These are phyloP conservation scores for Phytophthora parvispora DNA, from an alignment of 352 stramenopile species.

Conservation along the genomic window DNA sequence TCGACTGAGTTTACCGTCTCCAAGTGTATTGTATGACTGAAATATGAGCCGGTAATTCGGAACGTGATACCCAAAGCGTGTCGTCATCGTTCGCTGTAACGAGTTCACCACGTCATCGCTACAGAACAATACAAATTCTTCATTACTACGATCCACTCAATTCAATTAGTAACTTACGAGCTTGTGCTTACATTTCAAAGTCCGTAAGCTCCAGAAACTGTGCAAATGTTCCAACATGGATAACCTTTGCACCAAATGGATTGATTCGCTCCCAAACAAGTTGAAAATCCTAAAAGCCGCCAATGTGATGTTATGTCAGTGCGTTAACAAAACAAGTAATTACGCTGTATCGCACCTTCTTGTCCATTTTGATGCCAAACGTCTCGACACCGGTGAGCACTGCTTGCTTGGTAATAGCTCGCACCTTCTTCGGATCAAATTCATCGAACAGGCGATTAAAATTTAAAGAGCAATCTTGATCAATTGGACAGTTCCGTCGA, in stretches of 20 bases:
- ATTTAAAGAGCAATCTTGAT: constrained; percentile 83
- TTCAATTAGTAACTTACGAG: background rate
- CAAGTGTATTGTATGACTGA: constrained; percentile 78
- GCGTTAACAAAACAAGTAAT: background rate
- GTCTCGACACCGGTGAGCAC: constrained; percentile 61
- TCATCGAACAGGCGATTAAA: constrained; percentile 81
- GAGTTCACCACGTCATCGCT: constrained; percentile 77
- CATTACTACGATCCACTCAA: background rate
- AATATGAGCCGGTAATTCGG: constrained; percentile 86
- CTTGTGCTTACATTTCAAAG: constrained; percentile 72
- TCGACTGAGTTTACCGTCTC: constrained; percentile 71
- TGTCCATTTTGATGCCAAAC: constrained; percentile 82
- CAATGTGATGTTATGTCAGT: background rate
- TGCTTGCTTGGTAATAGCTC: constrained; percentile 56
- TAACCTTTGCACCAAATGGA: constrained; percentile 58
- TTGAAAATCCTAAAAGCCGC: constrained; percentile 53
- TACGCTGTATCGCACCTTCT: constrained; percentile 53
- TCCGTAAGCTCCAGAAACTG: constrained; percentile 84
- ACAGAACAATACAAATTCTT: background rate
- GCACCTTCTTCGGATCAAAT: constrained; percentile 79
- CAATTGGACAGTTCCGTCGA: constrained; percentile 74
- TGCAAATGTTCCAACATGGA: constrained; percentile 64
- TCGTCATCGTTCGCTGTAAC: constrained; percentile 78
- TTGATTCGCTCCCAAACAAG: constrained; percentile 83
- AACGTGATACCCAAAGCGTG: constrained; percentile 60